Percentiles rank a stretch among this genome's conserved stretches.
Evolutionary conservation across 2,329 filamentous ascomycete species (phyloP).

Genomic region (Epichloe gansuensis): DNA sequence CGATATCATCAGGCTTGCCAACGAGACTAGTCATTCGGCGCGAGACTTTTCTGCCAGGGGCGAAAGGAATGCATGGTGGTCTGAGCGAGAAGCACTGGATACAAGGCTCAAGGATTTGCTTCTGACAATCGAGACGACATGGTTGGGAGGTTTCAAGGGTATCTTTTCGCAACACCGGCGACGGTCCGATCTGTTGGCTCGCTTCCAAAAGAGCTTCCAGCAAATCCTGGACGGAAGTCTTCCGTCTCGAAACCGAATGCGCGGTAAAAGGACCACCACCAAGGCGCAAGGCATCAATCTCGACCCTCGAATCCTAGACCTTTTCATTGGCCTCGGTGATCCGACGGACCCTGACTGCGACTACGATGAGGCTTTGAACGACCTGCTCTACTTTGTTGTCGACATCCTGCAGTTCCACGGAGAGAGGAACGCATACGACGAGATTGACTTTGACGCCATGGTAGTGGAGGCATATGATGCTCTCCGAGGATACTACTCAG

Average conservation of each 20-base stretch:
- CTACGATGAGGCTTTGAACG: constrained; percentile 78
- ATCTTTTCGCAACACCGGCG: constrained; percentile 70
- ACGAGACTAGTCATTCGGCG: constrained; percentile 64
- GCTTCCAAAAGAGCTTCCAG: constrained; percentile 68
- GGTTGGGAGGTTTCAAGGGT: constrained; percentile 89
- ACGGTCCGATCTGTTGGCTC: constrained; percentile 50
- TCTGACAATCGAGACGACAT: constrained; percentile 77
- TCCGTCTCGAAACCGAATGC: constrained; percentile 60
- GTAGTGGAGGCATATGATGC: constrained; percentile 79
- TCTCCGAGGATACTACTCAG: constrained; percentile 61
- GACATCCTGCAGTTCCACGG: constrained; percentile 95
- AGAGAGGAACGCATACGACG: constrained; percentile 91
- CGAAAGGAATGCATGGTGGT: constrained; percentile 80
- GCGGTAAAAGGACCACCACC: constrained; percentile 40
- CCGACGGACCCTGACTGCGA: constrained; percentile 54
- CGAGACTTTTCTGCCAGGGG: constrained; percentile 61
- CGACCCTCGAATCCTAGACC: constrained; percentile 57
- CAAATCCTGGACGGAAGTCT: constrained; percentile 71
- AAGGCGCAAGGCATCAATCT: constrained; percentile 32
- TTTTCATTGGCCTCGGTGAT: constrained; percentile 78
- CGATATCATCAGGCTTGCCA: constrained; percentile 71
- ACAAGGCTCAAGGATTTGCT: constrained; percentile 63
- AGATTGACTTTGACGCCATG: constrained; percentile 91
- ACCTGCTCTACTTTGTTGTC: constrained; percentile 89
- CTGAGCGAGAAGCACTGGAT: constrained; percentile 69